These are phyloP conservation scores for Phalaenopsis hybrid DNA, from an alignment of 116 monocot genomes.

Conservation along the genomic window DNA sequence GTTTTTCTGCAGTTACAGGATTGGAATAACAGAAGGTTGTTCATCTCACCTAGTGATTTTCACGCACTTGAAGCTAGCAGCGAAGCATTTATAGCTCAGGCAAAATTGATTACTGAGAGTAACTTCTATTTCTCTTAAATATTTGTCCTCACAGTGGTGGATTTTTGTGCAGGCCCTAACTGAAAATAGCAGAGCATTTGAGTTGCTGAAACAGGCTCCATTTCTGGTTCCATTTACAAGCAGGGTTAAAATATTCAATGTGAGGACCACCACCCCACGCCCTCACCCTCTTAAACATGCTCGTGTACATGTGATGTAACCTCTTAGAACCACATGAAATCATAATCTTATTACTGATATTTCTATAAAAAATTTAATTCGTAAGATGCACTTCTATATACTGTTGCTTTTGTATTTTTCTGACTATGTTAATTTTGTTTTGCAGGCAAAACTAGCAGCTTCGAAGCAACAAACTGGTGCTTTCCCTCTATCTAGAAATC, in stretches of 20 bases:
- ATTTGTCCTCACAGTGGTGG: conserved; percentile 1
- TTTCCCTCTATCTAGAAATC: conserved; percentile 43
- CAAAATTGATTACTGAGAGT: conserved; percentile 14
- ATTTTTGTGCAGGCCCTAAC: conserved; percentile 55
- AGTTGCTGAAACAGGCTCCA: conserved; percentile 83
- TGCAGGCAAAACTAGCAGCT: conserved; percentile 64
- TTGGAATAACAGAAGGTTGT: conserved; percentile 90
- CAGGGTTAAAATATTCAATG: conserved; percentile 89
- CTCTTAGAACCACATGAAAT: neutral
- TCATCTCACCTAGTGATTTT: conserved; percentile 65
- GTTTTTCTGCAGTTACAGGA: conserved; percentile 75
- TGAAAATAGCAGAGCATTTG: conserved; percentile 66
- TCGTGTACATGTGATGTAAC: neutral
- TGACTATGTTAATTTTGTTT: neutral
- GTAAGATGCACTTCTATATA: neutral
- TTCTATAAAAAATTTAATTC: neutral
- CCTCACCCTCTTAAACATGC: neutral
- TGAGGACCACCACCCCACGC: conserved; percentile 14
- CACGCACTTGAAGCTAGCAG: conserved; percentile 75
- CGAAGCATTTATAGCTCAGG: conserved; percentile 86
- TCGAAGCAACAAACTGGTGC: conserved; percentile 53
- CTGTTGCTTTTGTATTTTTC: neutral
- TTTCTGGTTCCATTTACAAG: conserved; percentile 95
- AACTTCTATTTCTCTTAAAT: neutral
- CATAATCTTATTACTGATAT: neutral